Conservation (phyloP, 805 yeast species). For the Tetrapisispora pingtungensis region DNA sequence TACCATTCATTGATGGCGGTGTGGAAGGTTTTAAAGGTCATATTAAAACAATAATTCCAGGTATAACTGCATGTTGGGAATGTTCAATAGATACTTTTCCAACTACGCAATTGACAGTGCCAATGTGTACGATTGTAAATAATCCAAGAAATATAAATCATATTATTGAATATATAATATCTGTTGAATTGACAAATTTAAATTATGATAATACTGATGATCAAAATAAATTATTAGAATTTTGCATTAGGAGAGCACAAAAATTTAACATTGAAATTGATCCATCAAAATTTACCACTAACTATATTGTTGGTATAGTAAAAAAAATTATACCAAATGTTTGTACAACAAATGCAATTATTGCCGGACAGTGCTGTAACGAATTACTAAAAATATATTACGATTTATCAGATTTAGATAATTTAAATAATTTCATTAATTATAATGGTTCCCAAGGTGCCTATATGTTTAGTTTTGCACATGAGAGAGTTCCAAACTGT, state of each 20-base stretch:
- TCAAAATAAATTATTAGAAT: conserved; percentile 49
- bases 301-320: conserved; percentile 74
- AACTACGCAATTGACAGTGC: conserved; percentile 47
- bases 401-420: conserved; percentile 45
- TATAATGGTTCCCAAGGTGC: conserved; percentile 76
- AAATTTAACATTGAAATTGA: conserved; percentile 44
- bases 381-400: conserved; percentile 77
- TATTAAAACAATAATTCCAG: conserved; percentile 76
- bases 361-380: conserved; percentile 82
- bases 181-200: conserved; percentile 61
- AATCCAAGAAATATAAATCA: conserved; percentile 93
- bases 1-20: conserved; percentile 85
- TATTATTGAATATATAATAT: conserved; percentile 84
- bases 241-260: conserved; percentile 49
- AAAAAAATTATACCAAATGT: conserved; percentile 90
- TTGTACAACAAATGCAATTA: conserved; percentile 86
- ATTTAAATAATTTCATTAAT: conserved; percentile 70
- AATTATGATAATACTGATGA: conserved; percentile 59
- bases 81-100: conserved; percentile 75
- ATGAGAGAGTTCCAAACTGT: conserved; percentile 53
- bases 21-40: conserved; percentile 94
- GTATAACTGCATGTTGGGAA: conserved; percentile 83
- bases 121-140: conserved; percentile 89
- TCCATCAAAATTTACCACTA: conserved; percentile 54
- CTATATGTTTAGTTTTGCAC: conserved; percentile 62